These are phyloP conservation scores for Trebouxia sp. DNA, from an alignment of 139 green algal genomes.

Conservation along the genomic window DNA sequence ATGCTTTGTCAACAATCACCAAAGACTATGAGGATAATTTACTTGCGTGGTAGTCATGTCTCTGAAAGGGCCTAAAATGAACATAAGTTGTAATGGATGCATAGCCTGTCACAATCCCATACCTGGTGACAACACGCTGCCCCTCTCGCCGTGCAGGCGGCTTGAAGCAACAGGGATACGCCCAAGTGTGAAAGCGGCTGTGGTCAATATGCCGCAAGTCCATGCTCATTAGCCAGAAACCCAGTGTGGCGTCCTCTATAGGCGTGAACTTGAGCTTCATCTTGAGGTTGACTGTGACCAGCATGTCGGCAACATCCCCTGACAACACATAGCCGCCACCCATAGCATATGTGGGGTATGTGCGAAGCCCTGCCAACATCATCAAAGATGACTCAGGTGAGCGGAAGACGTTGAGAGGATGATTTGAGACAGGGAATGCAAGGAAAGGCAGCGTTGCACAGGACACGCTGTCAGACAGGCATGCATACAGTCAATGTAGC, in stretches of 20 bases:
- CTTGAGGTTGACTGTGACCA: slow-evolving; percentile 43
- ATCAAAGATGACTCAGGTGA: too few species aligned
- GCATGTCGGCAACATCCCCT: slow-evolving; percentile 42
- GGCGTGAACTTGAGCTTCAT: slow-evolving; percentile 58
- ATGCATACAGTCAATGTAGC: too few species aligned
- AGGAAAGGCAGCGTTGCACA: neutral
- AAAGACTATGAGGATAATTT: too few species aligned
- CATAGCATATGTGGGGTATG: slow-evolving; percentile 61
- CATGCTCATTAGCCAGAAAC: slow-evolving; percentile 60
- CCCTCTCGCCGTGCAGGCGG: slow-evolving; percentile 35
- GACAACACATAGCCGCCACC: slow-evolving; percentile 54
- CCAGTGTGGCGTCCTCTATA: slow-evolving; percentile 59
- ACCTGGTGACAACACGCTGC: slow-evolving; percentile 42
- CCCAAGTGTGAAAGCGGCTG: slow-evolving; percentile 44
- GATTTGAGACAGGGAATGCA: too few species aligned
- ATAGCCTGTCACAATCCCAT: too few species aligned
- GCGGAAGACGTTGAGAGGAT: too few species aligned
- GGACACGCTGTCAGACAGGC: neutral
- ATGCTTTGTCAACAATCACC: too few species aligned
- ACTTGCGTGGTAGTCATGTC: neutral
- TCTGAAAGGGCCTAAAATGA: neutral
- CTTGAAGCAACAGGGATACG: slow-evolving; percentile 59
- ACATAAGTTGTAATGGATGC: too few species aligned
- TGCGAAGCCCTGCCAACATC: slow-evolving; percentile 43
- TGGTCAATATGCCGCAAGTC: slow-evolving; percentile 58